phyloP scores from a whole-genome alignment of 2,329 filamentous ascomycete genomes.

The Ceratocystiopsis brevicomis region DNA sequence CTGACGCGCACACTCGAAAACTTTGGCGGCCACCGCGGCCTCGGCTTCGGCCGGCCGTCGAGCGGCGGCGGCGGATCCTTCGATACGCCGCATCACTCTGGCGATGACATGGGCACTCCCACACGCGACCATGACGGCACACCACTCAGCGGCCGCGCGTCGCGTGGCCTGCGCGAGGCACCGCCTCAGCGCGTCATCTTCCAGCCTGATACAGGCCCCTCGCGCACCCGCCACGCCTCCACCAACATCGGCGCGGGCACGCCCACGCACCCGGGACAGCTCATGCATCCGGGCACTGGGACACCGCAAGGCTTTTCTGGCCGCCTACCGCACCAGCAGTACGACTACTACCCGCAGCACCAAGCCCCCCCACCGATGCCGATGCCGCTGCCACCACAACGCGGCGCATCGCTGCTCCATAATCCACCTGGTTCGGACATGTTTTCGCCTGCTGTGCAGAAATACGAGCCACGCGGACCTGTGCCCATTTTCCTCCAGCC shows the following conservation, averaged over 20 bases:
- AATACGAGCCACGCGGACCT: conserved; percentile 46
- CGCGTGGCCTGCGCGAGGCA: conserved; percentile 56
- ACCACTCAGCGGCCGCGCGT: conserved; percentile 35
- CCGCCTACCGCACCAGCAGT: conserved; percentile 5
- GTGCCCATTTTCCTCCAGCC: conserved; percentile 49
- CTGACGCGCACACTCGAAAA: conserved; percentile 63
- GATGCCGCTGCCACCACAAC: conserved; percentile 8
- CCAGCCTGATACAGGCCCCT: conserved; percentile 55
- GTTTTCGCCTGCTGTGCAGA: conserved; percentile 40
- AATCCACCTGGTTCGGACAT: conserved; percentile 37
- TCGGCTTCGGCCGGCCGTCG: conserved; percentile 18
- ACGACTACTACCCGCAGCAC: conserved; percentile 1
- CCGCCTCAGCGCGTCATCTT: conserved; percentile 71
- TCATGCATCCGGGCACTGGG: conserved; percentile 1
- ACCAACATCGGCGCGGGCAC: conserved; percentile 14
- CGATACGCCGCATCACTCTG: conserved; percentile 14
- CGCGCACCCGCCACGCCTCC: conserved; percentile 40
- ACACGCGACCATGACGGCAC: conserved; percentile 24
- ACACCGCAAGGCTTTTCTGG: conserved; percentile 10
- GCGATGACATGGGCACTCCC: conserved; percentile 37
- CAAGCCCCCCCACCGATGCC: not conserved
- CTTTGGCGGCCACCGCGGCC: conserved; percentile 23
- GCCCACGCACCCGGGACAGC: conserved; percentile 9
- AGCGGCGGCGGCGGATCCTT: conserved; percentile 13
- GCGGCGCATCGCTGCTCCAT: conserved; percentile 27